A percentile compares a stretch with the other conserved stretches of the same genome.
phyloP scores from a whole-genome alignment of 257 asterid genomes.

The Sherardia arvensis region DNA sequence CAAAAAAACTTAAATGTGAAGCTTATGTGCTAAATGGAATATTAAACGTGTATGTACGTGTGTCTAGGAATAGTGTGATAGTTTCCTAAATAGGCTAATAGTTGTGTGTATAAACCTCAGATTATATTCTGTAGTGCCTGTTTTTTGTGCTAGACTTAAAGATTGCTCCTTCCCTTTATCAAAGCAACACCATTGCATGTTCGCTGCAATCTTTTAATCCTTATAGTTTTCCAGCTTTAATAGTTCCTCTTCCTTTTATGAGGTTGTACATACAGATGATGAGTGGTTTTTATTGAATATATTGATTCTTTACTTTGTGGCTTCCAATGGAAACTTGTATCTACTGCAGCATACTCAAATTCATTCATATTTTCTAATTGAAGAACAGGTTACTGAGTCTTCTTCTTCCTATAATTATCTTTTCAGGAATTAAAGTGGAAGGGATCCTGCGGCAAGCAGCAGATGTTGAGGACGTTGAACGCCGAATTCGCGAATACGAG shows the following conservation, averaged over 20 bases:
- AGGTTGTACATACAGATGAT: background rate
- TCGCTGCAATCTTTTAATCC: background rate
- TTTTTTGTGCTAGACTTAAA: background rate
- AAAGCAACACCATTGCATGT: background rate
- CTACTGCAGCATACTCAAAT: background rate
- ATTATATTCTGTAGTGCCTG: no score
- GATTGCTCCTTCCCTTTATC: background rate
- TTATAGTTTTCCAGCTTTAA: background rate
- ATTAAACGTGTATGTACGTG: no score
- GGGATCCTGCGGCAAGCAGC: slow-evolving; percentile 99
- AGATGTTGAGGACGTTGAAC: slow-evolving; percentile 92
- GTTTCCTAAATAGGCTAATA: no score
- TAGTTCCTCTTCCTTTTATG: background rate
- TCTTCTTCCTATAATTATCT: slow-evolving; percentile 17
- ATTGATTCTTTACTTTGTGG: slow-evolving; percentile 6
- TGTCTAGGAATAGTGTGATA: no score
- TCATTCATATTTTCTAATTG: background rate
- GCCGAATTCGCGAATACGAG: slow-evolving; percentile 84
- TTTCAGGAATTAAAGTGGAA: slow-evolving; percentile 75
- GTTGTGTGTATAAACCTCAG: no score
- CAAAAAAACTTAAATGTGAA: no score
- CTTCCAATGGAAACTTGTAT: background rate
- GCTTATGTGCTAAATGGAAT: no score
- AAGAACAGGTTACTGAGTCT: slow-evolving; percentile 9
- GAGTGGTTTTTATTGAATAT: background rate